These are phyloP conservation scores for Cadophora luteo-olivacea DNA, from an alignment of 2,329 filamentous ascomycete genomes.

Conservation along the genomic window DNA sequence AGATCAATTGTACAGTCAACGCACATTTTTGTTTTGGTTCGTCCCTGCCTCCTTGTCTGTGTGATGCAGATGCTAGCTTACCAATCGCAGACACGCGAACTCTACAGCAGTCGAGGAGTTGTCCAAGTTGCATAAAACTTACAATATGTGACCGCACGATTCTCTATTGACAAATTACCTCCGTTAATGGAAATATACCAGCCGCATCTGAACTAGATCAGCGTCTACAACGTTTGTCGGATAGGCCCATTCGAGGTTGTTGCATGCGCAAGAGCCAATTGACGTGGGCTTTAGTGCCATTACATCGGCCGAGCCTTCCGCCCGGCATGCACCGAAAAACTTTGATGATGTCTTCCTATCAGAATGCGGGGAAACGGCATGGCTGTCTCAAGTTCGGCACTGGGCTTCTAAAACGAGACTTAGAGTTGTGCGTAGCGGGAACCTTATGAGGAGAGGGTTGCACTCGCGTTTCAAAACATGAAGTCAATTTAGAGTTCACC, in stretches of 20 bases:
- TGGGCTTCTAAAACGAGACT: not conserved
- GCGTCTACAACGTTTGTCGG: no score
- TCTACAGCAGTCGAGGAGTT: not conserved
- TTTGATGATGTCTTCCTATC: not conserved
- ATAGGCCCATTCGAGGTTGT: not conserved
- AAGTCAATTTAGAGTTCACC: not conserved
- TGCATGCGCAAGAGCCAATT: not conserved
- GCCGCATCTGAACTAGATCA: not conserved
- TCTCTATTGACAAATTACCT: not conserved
- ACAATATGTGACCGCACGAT: not conserved
- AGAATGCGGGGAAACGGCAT: not conserved
- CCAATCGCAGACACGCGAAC: not conserved
- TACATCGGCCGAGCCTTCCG: not conserved
- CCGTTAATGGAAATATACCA: not conserved
- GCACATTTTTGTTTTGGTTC: not conserved
- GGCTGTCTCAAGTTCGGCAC: not conserved
- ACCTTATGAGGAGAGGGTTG: not conserved
- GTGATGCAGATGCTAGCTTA: not conserved
- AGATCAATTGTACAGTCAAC: no score
- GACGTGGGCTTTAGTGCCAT: not conserved
- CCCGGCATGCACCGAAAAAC: not conserved
- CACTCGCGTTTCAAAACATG: slow-evolving; percentile 8
- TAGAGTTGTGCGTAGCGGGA: not conserved
- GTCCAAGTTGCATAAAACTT: not conserved
- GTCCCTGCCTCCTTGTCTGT: not conserved